Base-by-base conservation (phyloP, 768 basidiomycete species). In the Amanita rubescens region DNA sequence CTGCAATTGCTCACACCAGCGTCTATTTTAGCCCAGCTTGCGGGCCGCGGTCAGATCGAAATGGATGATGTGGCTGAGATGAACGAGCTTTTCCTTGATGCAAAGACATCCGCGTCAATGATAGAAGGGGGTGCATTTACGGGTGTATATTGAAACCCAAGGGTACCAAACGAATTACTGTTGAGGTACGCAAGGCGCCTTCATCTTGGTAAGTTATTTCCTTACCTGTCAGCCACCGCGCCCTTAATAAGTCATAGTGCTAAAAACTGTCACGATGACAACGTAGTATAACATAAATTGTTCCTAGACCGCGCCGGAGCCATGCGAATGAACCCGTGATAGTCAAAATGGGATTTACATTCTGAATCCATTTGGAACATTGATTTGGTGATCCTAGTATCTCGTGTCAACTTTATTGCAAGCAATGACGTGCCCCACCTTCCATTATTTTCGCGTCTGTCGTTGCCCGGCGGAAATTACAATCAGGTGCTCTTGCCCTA, bases 81-180 rank as follows among this genome's bases (percentile, higher is more conserved):
- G 85, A 86, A 85, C 58, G 90, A 91, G 64, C 73, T 99, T 30
- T 99, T 99, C 76, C 74, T 97, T 61, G 94, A 98, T 67, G 93
- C 95, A 17, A 95, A 94, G 65, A 85, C 87, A 0, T 80, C 78
- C 53, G 84, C 84, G n/a, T 63, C 67, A 20, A 73, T 78, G 56
- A 81, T 83, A 58, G 75, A 71, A 33, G 64, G 67, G 34, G 71
- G 69, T 22, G 71, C 69, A 4, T 69, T 67, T 55, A 61, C 61
- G 55, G 64, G 65, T 5, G 67, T 62, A 22, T 27, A 14, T 19
- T 52, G 12, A 33, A 14, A 30, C 3, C 17, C 33, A 30, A 22
- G 1, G 5, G 46, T 24, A 22, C 2, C 8, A n/a, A n/a, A n/a
- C n/a, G 22, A 20, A 25, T 6, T 14, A 44, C n/a, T 41, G 44